Conservation (phyloP, 2,329 filamentous ascomycete genomes). For the Daldinia eschscholtzii region DNA sequence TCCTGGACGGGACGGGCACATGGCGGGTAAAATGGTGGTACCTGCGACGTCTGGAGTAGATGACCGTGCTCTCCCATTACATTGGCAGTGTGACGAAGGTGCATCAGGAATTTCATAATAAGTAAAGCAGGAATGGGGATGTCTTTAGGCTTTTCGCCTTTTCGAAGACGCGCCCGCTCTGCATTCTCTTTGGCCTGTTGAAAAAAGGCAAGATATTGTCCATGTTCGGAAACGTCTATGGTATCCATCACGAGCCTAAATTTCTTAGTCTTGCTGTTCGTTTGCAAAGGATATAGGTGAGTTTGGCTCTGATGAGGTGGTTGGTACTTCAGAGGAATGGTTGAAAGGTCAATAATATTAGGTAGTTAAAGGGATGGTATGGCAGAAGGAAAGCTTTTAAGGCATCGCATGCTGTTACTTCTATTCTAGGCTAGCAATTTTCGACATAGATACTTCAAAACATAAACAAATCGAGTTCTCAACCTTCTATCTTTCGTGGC, state of each 20-base stretch:
- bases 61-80: background rate
- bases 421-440: too few relatives aligned
- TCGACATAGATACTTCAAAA: background rate
- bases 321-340: background rate
- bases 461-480: background rate
- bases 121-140: slow-evolving; percentile 21
- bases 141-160: slow-evolving; percentile 37
- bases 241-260: slow-evolving; percentile 29
- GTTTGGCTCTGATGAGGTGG: background rate
- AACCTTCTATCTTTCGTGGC: background rate
- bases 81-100: background rate
- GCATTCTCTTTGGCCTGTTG: slow-evolving; percentile 12
- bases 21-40: slow-evolving; percentile 46
- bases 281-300: background rate
- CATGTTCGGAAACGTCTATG: slow-evolving; percentile 23
- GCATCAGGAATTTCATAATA: slow-evolving; percentile 18
- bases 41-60: slow-evolving; percentile 20
- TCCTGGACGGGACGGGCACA: slow-evolving; percentile 39
- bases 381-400: background rate
- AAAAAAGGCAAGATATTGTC: background rate
- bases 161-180: slow-evolving; percentile 20
- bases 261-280: background rate
- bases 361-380: too few relatives aligned
- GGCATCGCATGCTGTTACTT: too few relatives aligned
- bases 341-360: too few relatives aligned